These are phyloP conservation scores for Blumeriella jaapii DNA, from an alignment of 2,329 filamentous ascomycete genomes.

Conservation along the genomic window DNA sequence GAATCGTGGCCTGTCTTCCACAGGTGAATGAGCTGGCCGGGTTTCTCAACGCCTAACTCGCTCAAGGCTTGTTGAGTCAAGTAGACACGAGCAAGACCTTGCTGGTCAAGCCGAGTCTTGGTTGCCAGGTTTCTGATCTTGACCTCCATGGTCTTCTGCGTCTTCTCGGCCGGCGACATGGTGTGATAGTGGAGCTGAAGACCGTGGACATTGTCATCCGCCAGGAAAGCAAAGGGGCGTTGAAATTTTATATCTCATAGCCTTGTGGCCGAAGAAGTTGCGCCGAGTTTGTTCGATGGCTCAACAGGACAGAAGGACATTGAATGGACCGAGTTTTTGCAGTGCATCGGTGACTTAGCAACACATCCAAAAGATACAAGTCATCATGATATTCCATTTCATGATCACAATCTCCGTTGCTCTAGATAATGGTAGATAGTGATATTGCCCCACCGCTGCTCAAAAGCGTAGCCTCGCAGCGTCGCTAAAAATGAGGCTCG, in stretches of 20 bases:
- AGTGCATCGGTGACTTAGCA: too few relatives aligned
- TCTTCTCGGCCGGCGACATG: slow-evolving; percentile 17
- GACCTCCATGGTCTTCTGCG: slow-evolving; percentile 24
- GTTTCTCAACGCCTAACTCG: slow-evolving; percentile 39
- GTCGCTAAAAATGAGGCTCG: too few relatives aligned
- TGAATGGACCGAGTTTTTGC: too few relatives aligned
- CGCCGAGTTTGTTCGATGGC: not conserved
- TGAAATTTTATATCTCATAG: slow-evolving; percentile 7
- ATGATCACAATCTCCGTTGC: too few relatives aligned
- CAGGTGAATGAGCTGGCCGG: slow-evolving; percentile 48
- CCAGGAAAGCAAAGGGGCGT: not conserved
- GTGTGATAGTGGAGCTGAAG: not conserved
- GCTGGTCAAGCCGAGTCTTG: slow-evolving; percentile 22
- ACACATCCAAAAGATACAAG: too few relatives aligned
- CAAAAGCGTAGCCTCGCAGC: too few relatives aligned
- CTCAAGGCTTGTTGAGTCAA: slow-evolving; percentile 35
- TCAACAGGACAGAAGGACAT: too few relatives aligned
- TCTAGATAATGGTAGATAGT: too few relatives aligned
- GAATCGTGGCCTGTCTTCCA: slow-evolving; percentile 28
- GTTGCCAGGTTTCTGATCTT: slow-evolving; percentile 25
- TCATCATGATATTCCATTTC: too few relatives aligned
- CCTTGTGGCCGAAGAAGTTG: slow-evolving; percentile 3
- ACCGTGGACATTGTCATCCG: slow-evolving; percentile 9
- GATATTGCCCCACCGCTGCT: too few relatives aligned
- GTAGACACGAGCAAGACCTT: slow-evolving; percentile 26